Base-by-base conservation (phyloP, 495 filamentous ascomycete genomes). In the Penicillium alfredii region DNA sequence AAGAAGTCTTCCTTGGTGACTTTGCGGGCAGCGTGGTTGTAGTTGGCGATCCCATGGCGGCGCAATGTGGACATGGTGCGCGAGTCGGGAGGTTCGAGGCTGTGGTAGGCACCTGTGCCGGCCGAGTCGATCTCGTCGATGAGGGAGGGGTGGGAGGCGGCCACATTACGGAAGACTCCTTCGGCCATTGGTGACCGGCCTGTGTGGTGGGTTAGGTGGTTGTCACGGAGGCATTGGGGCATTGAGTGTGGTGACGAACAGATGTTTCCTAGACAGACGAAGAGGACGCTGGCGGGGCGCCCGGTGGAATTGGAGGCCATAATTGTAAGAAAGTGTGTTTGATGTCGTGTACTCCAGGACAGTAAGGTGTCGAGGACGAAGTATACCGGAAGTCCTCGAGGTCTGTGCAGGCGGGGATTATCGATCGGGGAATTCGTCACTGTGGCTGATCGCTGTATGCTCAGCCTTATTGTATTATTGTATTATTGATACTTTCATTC, bases 221-320 rank as follows among this genome's bases (percentile, higher is more conserved):
- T n/a, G n/a, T n/a, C n/a, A n/a, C n/a, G n/a, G n/a, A n/a, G n/a
- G n/a, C n/a, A n/a, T n/a, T n/a, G n/a, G n/a, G n/a, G n/a, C n/a
- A n/a, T n/a, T n/a, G n/a, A n/a, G n/a, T n/a, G n/a, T n/a, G n/a
- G n/a, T n/a, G 43, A 51, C 62, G 71, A 71, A 72, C 92, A 98
- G 54, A 96, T 96, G 62, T 98, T 98, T 48, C 92, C 92, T 9
- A 98, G 72, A 60, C 92, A 98, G 47, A 95, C 89, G 60, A 98
- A 98, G 28, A 98, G 76, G 18, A 98, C 82, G 6, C 80, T 92
- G 39, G 88, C 68, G 3, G 71, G 64, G 18, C 43, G 47, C 23
- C 21, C 31, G 10, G 49, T 34, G 8, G 52, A 42, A 13, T 49
- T 41, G 35, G 52, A 41, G 4, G 46, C 12, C 25, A 56, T 48